phyloP scores from a whole-genome alignment of 305 asterid genomes.

The Stenogyne calaminthoides region DNA sequence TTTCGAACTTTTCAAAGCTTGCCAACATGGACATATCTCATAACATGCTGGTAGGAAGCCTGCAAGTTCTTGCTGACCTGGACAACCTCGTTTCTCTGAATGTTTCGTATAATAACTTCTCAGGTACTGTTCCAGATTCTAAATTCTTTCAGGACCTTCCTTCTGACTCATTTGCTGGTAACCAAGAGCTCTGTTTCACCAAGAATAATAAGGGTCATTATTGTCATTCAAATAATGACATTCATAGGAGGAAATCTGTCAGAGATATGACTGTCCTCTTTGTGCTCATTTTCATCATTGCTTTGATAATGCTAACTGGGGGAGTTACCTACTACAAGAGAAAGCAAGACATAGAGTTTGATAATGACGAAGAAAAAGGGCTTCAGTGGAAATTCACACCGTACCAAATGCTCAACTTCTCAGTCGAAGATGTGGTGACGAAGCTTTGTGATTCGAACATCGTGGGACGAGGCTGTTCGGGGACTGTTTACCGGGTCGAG shows the following conservation, averaged over 20 bases:
- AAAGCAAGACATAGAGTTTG: conserved; percentile 30
- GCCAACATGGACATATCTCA: conserved; percentile 69
- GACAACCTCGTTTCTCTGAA: conserved; percentile 68
- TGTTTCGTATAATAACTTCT: conserved; percentile 66
- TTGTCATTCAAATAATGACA: conserved; percentile 38
- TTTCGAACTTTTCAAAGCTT: conserved; percentile 58
- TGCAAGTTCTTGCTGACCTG: conserved; percentile 48
- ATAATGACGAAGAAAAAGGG: conserved; percentile 50
- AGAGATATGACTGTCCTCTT: conserved; percentile 41
- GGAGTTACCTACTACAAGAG: conserved; percentile 41
- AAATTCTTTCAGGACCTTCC: conserved; percentile 63
- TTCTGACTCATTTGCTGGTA: conserved; percentile 49
- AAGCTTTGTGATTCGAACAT: conserved; percentile 60
- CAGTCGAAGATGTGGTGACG: conserved; percentile 58
- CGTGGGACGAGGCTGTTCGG: conserved; percentile 71
- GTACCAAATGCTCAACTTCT: conserved; percentile 65
- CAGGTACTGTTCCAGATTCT: conserved; percentile 60
- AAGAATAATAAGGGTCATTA: conserved; percentile 37
- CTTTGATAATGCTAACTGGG: conserved; percentile 35
- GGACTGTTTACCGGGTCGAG: conserved; percentile 67
- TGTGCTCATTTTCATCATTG: conserved; percentile 42
- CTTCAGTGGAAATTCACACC: conserved; percentile 63
- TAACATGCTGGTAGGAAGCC: conserved; percentile 64
- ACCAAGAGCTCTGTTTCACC: conserved; percentile 52
- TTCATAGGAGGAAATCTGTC: conserved; percentile 40